These are phyloP conservation scores for Boletellus sp. DNA, from an alignment of 768 basidiomycete species.

Conservation along the genomic window DNA sequence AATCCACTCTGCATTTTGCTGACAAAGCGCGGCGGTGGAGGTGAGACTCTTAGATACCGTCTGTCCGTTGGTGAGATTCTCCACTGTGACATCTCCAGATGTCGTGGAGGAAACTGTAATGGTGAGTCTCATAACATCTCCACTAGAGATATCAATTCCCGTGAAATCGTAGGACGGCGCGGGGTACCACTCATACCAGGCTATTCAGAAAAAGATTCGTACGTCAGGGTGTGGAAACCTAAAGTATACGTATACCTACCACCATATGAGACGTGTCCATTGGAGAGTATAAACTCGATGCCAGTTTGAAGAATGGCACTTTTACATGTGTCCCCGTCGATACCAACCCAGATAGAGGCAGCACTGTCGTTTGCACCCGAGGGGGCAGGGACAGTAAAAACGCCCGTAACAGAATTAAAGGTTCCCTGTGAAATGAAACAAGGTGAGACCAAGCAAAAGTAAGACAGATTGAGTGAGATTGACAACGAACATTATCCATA, in stretches of 20 bases:
- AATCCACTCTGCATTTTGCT: constrained; percentile 1
- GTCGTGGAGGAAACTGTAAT: not conserved
- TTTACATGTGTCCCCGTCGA: not conserved
- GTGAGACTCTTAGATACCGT: not conserved
- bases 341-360: not conserved
- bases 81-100: not conserved
- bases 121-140: not conserved
- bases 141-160: not conserved
- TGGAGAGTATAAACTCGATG: not conserved
- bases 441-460: not conserved
- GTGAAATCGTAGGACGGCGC: not conserved
- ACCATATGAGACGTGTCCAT: not conserved
- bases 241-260: not conserved
- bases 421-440: not conserved
- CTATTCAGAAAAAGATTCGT: not conserved
- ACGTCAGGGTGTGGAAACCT: not conserved
- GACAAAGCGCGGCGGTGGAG: not conserved
- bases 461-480: not conserved
- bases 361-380: not conserved
- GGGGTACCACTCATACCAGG: constrained; percentile 3
- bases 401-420: not conserved
- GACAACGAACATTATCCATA: not conserved
- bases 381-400: not conserved
- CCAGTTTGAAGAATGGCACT: not conserved
- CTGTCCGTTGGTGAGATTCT: constrained; percentile 1